Base-by-base conservation (phyloP, 2,329 filamentous ascomycete species). In the Neonectria neomacrospora region DNA sequence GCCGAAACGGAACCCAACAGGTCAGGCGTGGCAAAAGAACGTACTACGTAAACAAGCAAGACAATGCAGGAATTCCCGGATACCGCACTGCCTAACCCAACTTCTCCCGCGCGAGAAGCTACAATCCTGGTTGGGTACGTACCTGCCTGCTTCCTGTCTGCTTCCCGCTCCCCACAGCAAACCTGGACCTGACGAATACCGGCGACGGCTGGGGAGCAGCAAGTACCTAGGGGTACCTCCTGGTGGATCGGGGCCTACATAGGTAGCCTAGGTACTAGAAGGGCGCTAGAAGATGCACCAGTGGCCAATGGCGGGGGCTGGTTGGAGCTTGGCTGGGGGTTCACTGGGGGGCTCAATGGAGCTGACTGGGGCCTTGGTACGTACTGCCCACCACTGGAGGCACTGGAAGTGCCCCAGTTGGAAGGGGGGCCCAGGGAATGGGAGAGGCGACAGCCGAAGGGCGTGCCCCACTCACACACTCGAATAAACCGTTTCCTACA, bases 261-360 rank as follows among this genome's bases (percentile, higher is more conserved):
- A n/a, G n/a, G n/a, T n/a, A n/a, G n/a, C n/a, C n/a, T n/a, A n/a
- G n/a, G n/a, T n/a, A n/a, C n/a, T 73, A 72, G 71, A 73, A 73
- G 60, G 66, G 51, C 70, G 70, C 72, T 74, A 74, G 72, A 74
- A 74, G 61, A 64, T 48, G 56, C 62, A 20, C 61, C 50, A 61
- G 65, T 63, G 67, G 59, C 58, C 58, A 68, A 61, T 66, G 34
- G 51, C 61, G 61, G 52, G 45, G 58, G 48, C 62, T 64, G 52
- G 42, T 30, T 52, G 63, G 59, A 57, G 45, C 53, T 58, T 48
- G 50, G 53, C 52, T 56, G 53, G 57, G 48, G 52, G 54, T 47
- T 60, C 53, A 51, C 56, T 42, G 41, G 51, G 37, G 61, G 39
- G 28, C 47, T 61, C 14, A 28, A 32, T 41, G 30, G 47, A 30